A percentile compares a stretch with the other conserved stretches of the same genome.
phyloP scores from a whole-genome alignment of 768 basidiomycete genomes.

The Termitomyces sp. region DNA sequence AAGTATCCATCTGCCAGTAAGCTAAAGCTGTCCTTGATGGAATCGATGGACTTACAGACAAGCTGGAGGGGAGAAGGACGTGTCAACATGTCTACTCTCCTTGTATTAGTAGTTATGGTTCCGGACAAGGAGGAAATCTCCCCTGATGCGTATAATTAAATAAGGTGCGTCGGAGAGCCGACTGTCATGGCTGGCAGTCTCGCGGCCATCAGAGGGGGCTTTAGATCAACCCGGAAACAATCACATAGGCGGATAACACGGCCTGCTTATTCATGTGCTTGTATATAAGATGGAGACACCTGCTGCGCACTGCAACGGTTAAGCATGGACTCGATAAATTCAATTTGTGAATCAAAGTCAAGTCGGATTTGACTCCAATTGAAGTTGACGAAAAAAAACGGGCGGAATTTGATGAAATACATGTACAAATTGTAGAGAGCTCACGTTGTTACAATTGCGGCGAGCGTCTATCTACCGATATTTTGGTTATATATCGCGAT shows the following conservation, averaged over 20 bases:
- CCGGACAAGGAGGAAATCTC: constrained; percentile 32
- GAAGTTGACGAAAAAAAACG: no score
- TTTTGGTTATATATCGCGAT: no score
- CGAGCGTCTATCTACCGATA: neutral
- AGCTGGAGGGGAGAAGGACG: constrained; percentile 42
- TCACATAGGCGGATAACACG: neutral
- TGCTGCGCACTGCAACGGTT: no score
- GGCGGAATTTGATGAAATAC: no score
- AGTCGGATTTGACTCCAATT: neutral
- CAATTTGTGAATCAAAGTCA: no score
- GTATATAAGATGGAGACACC: no score
- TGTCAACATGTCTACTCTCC: constrained; percentile 33
- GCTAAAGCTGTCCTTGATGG: neutral
- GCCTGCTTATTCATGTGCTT: no score
- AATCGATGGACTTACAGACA: constrained; percentile 27
- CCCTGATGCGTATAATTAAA: constrained; percentile 6
- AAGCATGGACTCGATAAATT: no score
- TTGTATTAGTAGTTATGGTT: constrained; percentile 32
- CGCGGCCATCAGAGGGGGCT: neutral
- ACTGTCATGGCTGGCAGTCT: neutral
- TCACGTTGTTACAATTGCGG: neutral
- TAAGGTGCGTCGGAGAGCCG: constrained; percentile 3
- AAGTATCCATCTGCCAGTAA: neutral
- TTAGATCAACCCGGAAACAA: neutral
- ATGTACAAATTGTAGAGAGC: neutral